Evolutionary conservation across 345 rosid species (phyloP), one percentile per base, ranked within the genome.

Genomic region (Populus alba): DNA sequence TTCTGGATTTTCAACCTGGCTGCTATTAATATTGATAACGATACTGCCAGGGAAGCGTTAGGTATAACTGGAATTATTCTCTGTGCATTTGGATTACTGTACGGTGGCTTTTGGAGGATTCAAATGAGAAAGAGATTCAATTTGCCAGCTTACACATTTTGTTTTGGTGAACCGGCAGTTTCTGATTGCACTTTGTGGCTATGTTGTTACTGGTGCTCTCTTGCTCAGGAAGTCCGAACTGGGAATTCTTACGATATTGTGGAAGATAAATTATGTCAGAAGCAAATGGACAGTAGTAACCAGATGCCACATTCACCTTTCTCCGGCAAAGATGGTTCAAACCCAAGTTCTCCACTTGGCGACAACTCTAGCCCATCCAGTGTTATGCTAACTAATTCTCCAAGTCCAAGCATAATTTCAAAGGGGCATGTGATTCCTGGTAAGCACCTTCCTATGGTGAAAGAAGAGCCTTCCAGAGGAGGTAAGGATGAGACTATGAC

Each of bases 71-170:
- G 99, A 47, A 79, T 93, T 70, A 78, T 92, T 79, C 94, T 95
- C 47, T 95, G 98, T 81, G 47, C 70, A 55, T 95, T 93, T 23
- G 99, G 99, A 77, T 84, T 95, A 67, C 90, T 93, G 25, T 93
- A 93, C 47, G 99, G 98, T 74, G 99, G 99, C 35, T 95, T 95
- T 79, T 95, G 99, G 99, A 91, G 99, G 83, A 92, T 95, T 29
- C 98, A 95, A 75, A 89, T 92, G 91, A 88, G 99, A 78, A 95
- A 90, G 82, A 87, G 98, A 70, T 93, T 81, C 77, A 92, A 91
- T 62, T 80, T 95, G 70, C 98, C 98, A 6, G 74, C 93, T 62
- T 95, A 89, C 75, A 79, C 87, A 63, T 95, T 92, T 83, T 93
- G 99, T 65, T 93, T 79, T 1, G 94, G 96, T 6, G 72, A 82